Evolutionary conservation across 805 yeast genomes (phyloP), one percentile per base, ranked within the genome.

Genomic region (Metschnikowia dekortorum): DNA sequence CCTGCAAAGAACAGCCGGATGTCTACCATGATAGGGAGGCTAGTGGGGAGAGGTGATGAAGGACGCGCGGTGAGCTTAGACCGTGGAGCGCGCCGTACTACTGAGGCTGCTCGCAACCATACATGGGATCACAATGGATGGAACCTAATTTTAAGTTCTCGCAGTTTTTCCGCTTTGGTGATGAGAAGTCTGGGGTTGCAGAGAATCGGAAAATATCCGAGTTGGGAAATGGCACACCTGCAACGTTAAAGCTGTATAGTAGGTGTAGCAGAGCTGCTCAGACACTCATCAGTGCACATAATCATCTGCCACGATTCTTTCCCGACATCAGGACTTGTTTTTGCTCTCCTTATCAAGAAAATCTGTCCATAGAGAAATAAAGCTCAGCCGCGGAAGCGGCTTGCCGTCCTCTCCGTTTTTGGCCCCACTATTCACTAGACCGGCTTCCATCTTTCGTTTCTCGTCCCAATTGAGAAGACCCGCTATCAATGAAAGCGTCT

Each of bases 381-480:
- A 84, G 54, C 82, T 81, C 60, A 80, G 67, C 54, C 79, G 71
- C 8, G 67, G 65, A 2, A 63, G 63, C 14, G 38, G 45, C 8
- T 61, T 58, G 10, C 57, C 56, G 41, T 54, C 59, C 43, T 57
- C 59, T 48, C 61, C 58, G 44, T 46, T 42, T 39, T 60, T 48
- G 29, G 50, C 44, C 11, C 55, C 51, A 31, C 55, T 54, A 53
- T 75, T 78, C 30, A 79, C 62, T 47, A 89, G 68, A 0, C 96
- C 96, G 1, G 95, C 95, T 53, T 84, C 87, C 26, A 81, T 71
- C 60, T 79, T 83, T 64, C 87, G 83, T 40, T 79, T 83, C 45
- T 89, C 94, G 66, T 87, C 92, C 99, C 99, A 94, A 51, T 81
- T 85, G 51, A 94, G 73, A 57, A 85, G 84, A 52, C 88, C 87